A percentile compares a stretch with the other conserved stretches of the same genome.
Evolutionary conservation across 768 basidiomycete species (phyloP).

Genomic region (Boletellus sp.): DNA sequence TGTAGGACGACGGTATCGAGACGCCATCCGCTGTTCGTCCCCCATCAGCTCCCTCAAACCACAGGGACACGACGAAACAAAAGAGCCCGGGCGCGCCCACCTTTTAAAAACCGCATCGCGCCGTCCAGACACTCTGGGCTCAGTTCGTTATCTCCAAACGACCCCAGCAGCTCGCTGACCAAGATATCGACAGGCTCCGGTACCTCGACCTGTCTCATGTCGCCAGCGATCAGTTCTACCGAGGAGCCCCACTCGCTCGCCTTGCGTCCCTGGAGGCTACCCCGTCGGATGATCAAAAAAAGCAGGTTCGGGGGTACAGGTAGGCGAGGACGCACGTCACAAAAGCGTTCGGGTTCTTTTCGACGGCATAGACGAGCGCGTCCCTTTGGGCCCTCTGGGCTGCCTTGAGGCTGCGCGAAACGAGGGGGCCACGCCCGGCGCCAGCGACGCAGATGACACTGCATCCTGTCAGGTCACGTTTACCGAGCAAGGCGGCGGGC

Average conservation of each 20-base stretch:
- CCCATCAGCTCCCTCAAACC: constrained; percentile 10
- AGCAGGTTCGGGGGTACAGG: constrained; percentile 3
- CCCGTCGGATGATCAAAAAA: constrained; percentile 13
- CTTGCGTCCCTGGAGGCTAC: constrained; percentile 80
- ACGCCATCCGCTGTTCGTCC: constrained; percentile 72
- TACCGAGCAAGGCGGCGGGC: constrained; percentile 26
- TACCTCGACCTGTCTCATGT: constrained; percentile 82
- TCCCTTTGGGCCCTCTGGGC: constrained; percentile 60
- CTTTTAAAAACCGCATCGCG: constrained; percentile 87
- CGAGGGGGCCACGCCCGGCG: constrained; percentile 91
- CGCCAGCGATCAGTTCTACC: constrained; percentile 86
- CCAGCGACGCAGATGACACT: constrained; percentile 91
- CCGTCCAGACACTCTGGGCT: constrained; percentile 98
- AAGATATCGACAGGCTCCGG: constrained; percentile 91
- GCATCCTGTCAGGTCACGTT: constrained; percentile 15
- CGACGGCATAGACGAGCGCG: constrained; percentile 79
- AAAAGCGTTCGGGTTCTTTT: constrained; percentile 95
- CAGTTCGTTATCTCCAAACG: constrained; percentile 97
- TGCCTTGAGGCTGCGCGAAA: constrained; percentile 79
- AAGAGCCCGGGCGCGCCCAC: constrained; percentile 37
- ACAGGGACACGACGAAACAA: too few relatives aligned
- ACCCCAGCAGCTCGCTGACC: constrained; percentile 92
- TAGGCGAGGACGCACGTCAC: constrained; percentile 70
- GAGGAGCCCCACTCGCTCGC: constrained; percentile 76
- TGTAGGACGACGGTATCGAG: constrained; percentile 95